Evolutionary conservation across 345 rosid genomes (phyloP).

Genomic region (Salix purpurea): DNA sequence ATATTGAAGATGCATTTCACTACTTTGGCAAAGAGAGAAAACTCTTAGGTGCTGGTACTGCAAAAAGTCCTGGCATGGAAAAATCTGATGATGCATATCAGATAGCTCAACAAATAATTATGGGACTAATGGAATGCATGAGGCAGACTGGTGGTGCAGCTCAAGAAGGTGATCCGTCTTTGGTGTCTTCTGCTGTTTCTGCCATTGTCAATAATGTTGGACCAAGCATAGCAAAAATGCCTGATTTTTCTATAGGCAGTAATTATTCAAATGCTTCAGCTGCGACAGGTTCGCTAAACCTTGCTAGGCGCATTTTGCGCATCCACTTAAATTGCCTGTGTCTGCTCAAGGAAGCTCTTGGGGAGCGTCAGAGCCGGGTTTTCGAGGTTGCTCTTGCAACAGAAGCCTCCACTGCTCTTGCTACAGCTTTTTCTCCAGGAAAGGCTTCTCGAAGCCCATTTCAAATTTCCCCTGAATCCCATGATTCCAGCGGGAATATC

Average conservation of each 20-base stretch:
- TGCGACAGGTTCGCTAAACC: constrained; percentile 37
- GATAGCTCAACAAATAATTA: constrained; percentile 74
- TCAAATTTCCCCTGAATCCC: constrained; percentile 70
- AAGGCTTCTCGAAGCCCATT: constrained; percentile 81
- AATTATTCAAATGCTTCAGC: constrained; percentile 49
- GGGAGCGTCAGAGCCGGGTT: constrained; percentile 91
- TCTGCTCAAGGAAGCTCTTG: constrained; percentile 89
- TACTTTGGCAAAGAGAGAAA: constrained; percentile 62
- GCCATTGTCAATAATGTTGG: constrained; percentile 77
- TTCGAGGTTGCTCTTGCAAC: constrained; percentile 96
- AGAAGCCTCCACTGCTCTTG: constrained; percentile 78
- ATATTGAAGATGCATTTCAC: constrained; percentile 59
- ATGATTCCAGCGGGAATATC: constrained; percentile 47
- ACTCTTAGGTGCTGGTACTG: constrained; percentile 45
- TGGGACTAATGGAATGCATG: constrained; percentile 72
- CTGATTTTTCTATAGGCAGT: constrained; percentile 54
- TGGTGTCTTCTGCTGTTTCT: constrained; percentile 90
- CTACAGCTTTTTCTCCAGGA: constrained; percentile 56
- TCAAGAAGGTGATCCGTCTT: constrained; percentile 94
- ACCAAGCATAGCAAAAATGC: constrained; percentile 56
- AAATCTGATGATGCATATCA: constrained; percentile 71
- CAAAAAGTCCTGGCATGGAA: constrained; percentile 47
- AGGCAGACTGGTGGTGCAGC: constrained; percentile 95
- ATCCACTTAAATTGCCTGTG: constrained; percentile 74
- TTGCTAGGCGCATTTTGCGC: constrained; percentile 69